phyloP scores from a whole-genome alignment of 345 rosid genomes.

The Salix suchowensis region DNA sequence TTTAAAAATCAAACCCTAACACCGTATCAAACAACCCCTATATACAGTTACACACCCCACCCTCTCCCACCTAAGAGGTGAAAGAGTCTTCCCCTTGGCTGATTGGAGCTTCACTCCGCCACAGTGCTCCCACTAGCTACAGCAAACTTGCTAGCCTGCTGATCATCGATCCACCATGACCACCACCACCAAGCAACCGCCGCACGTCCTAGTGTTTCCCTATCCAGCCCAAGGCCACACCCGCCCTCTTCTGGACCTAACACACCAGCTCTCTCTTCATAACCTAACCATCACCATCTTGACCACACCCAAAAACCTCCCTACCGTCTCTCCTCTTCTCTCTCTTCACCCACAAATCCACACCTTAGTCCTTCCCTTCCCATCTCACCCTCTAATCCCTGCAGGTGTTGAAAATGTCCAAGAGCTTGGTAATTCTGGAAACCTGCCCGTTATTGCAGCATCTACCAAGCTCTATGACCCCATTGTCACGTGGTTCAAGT shows the following conservation, averaged over 20 bases:
- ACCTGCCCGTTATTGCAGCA: constrained; percentile 36
- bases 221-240: constrained; percentile 74
- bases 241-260: constrained; percentile 50
- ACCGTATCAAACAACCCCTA: too few species aligned
- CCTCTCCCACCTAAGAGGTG: too few species aligned
- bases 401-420: constrained; percentile 53
- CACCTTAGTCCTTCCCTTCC: constrained; percentile 41
- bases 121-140: background rate
- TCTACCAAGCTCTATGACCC: constrained; percentile 42
- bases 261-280: constrained; percentile 44
- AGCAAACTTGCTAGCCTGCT: background rate
- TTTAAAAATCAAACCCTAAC: too few species aligned
- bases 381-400: constrained; percentile 52
- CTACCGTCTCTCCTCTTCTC: constrained; percentile 44
- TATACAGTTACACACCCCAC: too few species aligned
- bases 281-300: constrained; percentile 42
- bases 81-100: too few species aligned
- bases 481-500: constrained; percentile 46
- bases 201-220: constrained; percentile 57
- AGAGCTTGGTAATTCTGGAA: constrained; percentile 48
- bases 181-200: background rate
- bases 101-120: too few species aligned
- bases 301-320: constrained; percentile 51
- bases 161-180: background rate
- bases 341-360: constrained; percentile 24